Evolutionary conservation across 139 green algal species (phyloP), one percentile per base, ranked within the genome.

Genomic region (Micractinium sp.): DNA sequence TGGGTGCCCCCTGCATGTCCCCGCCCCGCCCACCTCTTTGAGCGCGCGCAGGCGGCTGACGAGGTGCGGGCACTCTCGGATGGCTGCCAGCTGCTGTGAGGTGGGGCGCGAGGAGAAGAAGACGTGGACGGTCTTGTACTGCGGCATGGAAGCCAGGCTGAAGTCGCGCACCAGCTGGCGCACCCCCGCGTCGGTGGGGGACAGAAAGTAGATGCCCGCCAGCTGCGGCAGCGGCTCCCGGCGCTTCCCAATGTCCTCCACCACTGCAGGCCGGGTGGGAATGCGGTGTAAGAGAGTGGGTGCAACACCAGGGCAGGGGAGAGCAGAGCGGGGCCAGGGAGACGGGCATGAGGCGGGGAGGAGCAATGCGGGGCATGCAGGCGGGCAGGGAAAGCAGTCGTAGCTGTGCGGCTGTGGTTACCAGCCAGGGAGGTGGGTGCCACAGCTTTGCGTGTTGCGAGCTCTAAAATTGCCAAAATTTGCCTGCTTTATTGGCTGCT

Each of bases 201-300:
- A 94, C 41, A 99, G 95, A 90, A 99, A 99, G 89, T 99, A 99
- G 15, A 99, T 90, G 25, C 92, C 97, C 35, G 93, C 87, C 71
- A 96, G 88, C 18, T 89, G 80, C 5, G 93, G 92, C 85, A 97
- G 87, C 22, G 96, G 95, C 92, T 98, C 92, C 0, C 96, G 91
- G 1, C 77, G 79, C 87, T 96, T 96, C 20, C 81, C 36, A 4
- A 98, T 82, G 89, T 98, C 95, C 76, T 98, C 96, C 53, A 98
- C 96, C 84, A 95, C 93, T 96, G 92, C 63, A 33, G 5, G 93
- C 75, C 7, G 77, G 77, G 35, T 56, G 47, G 7, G 47, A 9
- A 56, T 56, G 47, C 9, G 47, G 5, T 83, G 66, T 27, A 29
- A 27, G 63, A 27, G 63, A 27, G 63, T 23, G 63, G 63, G 63